Evolutionary conservation across 768 basidiomycete species (phyloP).

Genomic region (Termitomyces sp.): DNA sequence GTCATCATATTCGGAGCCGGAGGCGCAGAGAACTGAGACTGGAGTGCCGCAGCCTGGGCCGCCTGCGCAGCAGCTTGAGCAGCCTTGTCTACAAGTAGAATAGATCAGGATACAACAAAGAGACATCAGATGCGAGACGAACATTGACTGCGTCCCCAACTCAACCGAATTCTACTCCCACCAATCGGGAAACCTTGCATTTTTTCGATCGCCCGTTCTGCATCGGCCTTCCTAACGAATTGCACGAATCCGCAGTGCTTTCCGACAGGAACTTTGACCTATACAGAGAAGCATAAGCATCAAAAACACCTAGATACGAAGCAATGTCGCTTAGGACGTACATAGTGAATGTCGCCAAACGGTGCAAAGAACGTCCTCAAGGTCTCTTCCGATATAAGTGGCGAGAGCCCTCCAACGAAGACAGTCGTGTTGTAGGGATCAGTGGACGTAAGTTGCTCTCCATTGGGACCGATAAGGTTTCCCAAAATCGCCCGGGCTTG

Average conservation of each 20-base stretch:
- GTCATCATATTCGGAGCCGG: constrained; percentile 32
- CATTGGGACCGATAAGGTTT: constrained; percentile 81
- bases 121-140: constrained; percentile 18
- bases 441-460: constrained; percentile 79
- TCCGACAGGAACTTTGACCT: constrained; percentile 96
- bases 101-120: constrained; percentile 1
- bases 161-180: constrained; percentile 84
- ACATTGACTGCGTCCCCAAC: constrained; percentile 96
- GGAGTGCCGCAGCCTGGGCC: constrained; percentile 69
- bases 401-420: constrained; percentile 88
- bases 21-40: constrained; percentile 29
- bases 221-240: constrained; percentile 87
- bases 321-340: constrained; percentile 28
- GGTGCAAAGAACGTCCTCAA: constrained; percentile 85
- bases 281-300: constrained; percentile 10
- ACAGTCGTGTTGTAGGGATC: constrained; percentile 97
- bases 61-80: constrained; percentile 86
- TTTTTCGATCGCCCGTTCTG: constrained; percentile 88
- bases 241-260: constrained; percentile 97
- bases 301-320: not conserved
- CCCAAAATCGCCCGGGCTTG: constrained; percentile 80
- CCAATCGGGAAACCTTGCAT: constrained; percentile 97
- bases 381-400: constrained; percentile 87
- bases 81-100: constrained; percentile 61
- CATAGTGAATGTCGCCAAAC: constrained; percentile 93